Evolutionary conservation across 495 filamentous ascomycete species (phyloP).

Genomic region (Neurospora tetraspora): DNA sequence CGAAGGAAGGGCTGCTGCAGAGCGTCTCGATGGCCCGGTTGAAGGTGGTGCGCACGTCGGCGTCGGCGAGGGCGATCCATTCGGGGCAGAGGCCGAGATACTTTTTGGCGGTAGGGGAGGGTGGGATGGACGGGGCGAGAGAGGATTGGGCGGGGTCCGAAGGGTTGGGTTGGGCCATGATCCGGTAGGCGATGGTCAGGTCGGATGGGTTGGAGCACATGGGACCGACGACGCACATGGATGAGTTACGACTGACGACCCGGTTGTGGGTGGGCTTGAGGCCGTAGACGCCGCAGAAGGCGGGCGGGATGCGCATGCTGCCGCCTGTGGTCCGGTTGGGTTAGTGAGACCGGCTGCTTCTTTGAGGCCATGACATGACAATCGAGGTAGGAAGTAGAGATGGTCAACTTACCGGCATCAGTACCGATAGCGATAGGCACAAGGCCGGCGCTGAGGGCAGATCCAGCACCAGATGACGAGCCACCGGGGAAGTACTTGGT

Average conservation of each 20-base stretch:
- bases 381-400: not conserved
- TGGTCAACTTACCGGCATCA: constrained; percentile 48
- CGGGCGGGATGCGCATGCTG: constrained; percentile 69
- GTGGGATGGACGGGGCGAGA: constrained; percentile 34
- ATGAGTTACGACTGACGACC: constrained; percentile 46
- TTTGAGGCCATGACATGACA: not conserved
- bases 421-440: constrained; percentile 75
- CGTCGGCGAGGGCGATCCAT: constrained; percentile 66
- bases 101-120: constrained; percentile 26
- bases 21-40: constrained; percentile 54
- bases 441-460: constrained; percentile 63
- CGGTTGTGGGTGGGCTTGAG: constrained; percentile 77
- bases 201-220: constrained; percentile 69
- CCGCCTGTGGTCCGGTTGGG: constrained; percentile 39
- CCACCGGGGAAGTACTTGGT: constrained; percentile 75
- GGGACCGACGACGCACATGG: constrained; percentile 65
- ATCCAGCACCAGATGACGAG: constrained; percentile 76
- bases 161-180: constrained; percentile 63
- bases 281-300: constrained; percentile 81
- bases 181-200: constrained; percentile 69
- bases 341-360: not conserved
- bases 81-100: constrained; percentile 60
- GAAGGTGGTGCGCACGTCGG: constrained; percentile 49
- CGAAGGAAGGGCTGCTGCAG: constrained; percentile 22
- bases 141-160: constrained; percentile 26